phyloP scores from a whole-genome alignment of 345 rosid genomes.

The Aurinia saxatilis region DNA sequence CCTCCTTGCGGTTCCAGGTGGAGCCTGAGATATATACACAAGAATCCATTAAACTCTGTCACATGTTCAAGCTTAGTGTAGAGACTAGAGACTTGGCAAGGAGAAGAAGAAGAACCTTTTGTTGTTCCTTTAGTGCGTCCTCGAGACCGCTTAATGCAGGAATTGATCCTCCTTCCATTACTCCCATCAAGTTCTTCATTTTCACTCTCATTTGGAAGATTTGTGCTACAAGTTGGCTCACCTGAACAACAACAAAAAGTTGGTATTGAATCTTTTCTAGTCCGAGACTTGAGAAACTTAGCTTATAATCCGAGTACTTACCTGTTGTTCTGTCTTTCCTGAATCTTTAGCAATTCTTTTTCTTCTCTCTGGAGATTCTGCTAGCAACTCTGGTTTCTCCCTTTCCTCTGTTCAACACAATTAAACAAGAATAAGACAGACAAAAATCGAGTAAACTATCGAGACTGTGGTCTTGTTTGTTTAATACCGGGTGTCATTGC shows the following conservation, averaged over 20 bases:
- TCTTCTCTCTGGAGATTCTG: conserved; percentile 77
- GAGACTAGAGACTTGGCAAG: background rate
- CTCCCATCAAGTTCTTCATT: conserved; percentile 96
- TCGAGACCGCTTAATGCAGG: conserved; percentile 85
- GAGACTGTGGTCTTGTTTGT: too few species aligned
- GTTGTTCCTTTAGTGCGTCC: conserved; percentile 71
- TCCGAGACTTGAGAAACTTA: background rate
- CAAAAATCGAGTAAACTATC: background rate
- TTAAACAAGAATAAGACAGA: background rate
- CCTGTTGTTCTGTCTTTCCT: conserved; percentile 91
- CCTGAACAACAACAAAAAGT: conserved; percentile 35
- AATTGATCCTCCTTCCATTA: conserved; percentile 89
- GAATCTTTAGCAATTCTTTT: conserved; percentile 79
- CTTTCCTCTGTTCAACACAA: conserved; percentile 62
- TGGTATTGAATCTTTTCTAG: background rate
- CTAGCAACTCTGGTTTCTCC: conserved; percentile 87
- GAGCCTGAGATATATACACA: conserved; percentile 41
- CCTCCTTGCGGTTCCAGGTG: conserved; percentile 90
- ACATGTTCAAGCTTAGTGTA: background rate
- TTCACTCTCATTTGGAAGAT: conserved; percentile 91
- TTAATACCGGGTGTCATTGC: conserved; percentile 99
- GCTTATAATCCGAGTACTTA: background rate
- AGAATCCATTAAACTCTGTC: conserved; percentile 10
- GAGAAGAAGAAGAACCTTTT: conserved; percentile 50
- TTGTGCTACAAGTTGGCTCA: conserved; percentile 93